Evolutionary conservation across 169 alveolate genomes (phyloP).

Genomic region (Eimeria praecox): DNA sequence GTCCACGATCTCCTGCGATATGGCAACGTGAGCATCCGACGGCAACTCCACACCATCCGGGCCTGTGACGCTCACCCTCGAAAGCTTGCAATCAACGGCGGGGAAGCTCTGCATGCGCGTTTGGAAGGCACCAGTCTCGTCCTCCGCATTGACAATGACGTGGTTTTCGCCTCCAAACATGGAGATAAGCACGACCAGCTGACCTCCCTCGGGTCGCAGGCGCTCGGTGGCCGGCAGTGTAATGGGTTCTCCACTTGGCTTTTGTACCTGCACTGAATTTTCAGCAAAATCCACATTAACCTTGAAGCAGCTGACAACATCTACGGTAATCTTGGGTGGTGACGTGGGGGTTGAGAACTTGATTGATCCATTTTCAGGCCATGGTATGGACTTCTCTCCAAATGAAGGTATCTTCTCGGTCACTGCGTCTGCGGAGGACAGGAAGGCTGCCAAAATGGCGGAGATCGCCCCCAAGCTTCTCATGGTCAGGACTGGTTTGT

Average conservation of each 20-base stretch:
- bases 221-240: not conserved
- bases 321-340: not conserved
- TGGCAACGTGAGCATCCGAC: not conserved
- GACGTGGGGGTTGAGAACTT: conserved; percentile 7
- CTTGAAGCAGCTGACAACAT: not conserved
- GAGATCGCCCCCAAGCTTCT: conserved; percentile 43
- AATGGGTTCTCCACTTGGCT: not conserved
- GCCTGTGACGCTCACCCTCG: conserved; percentile 1
- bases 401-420: too few species aligned
- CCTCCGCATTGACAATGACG: conserved; percentile 26
- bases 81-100: not conserved
- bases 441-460: conserved; percentile 14
- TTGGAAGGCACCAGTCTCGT: not conserved
- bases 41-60: not conserved
- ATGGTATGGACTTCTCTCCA: not conserved
- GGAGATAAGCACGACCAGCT: conserved; percentile 13
- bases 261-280: not conserved
- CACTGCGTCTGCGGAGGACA: conserved; percentile 43
- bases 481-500: conserved; percentile 1
- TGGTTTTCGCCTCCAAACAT: not conserved
- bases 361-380: conserved; percentile 58
- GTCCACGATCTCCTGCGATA: conserved; percentile 23
- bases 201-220: not conserved
- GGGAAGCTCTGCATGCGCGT: conserved; percentile 8
- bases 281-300: not conserved